Evolutionary conservation across 2,329 filamentous ascomycete genomes (phyloP).

Genomic region (Colletotrichum sp.): DNA sequence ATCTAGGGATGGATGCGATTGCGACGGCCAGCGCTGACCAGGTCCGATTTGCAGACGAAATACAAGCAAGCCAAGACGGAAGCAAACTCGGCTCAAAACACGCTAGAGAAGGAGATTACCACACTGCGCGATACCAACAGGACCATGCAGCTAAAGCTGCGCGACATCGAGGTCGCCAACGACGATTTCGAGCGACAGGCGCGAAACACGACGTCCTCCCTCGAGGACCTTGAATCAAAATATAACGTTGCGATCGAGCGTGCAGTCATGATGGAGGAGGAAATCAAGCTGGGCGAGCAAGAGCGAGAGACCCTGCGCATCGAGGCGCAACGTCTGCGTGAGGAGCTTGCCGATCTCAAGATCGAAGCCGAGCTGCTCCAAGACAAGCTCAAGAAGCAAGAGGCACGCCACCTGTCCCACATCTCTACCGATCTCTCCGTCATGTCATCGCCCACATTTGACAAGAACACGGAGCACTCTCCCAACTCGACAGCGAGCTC

Average conservation of each 20-base stretch:
- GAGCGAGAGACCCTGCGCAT: conserved; percentile 90
- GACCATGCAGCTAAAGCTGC: conserved; percentile 79
- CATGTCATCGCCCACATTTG: conserved; percentile 74
- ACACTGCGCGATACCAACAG: conserved; percentile 84
- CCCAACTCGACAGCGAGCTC: conserved; percentile 89
- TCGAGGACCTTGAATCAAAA: conserved; percentile 97
- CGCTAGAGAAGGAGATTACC: conserved; percentile 95
- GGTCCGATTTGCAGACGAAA: conserved; percentile 69
- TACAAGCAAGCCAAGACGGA: conserved; percentile 95
- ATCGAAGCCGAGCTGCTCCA: conserved; percentile 94
- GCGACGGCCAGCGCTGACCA: conserved; percentile 9
- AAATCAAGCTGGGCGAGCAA: conserved; percentile 88
- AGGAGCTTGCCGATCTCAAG: conserved; percentile 91
- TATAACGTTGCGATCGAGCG: conserved; percentile 95
- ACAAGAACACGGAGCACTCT: conserved; percentile 72
- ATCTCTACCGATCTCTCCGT: conserved; percentile 68
- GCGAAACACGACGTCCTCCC: conserved; percentile 90
- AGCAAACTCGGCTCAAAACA: conserved; percentile 81
- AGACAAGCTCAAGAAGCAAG: conserved; percentile 85
- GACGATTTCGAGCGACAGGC: conserved; percentile 98
- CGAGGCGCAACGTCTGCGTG: conserved; percentile 85
- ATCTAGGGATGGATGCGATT: background rate
- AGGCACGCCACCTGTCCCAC: conserved; percentile 60
- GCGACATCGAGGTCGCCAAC: conserved; percentile 97
- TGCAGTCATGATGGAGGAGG: conserved; percentile 91